Percentiles rank a stretch among this genome's conserved stretches.
Conservation (phyloP, 169 alveolate species). For the Plasmodium gallinaceum region DNA sequence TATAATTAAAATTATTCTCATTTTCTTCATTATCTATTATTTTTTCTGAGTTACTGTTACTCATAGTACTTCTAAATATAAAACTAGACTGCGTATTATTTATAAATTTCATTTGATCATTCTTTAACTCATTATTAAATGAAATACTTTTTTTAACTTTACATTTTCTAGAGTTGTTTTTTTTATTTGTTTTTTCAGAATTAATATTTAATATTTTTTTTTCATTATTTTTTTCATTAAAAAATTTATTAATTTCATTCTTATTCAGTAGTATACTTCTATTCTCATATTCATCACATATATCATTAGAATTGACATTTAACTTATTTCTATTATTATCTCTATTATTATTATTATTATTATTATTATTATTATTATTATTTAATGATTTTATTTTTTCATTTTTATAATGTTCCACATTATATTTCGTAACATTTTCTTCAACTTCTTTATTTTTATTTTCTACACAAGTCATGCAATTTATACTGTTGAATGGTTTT, state of each 20-base stretch:
- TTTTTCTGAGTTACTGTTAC: too few species aligned
- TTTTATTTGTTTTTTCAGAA: too few species aligned
- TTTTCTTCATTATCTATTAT: too few species aligned
- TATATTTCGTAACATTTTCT: neutral
- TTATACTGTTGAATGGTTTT: constrained; percentile 5
- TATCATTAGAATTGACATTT: too few species aligned
- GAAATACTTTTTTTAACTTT: neutral
- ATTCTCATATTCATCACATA: too few species aligned
- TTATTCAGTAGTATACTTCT: neutral
- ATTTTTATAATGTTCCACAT: neutral
- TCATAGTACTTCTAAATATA: neutral
- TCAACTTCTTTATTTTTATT: neutral
- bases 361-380: too few species aligned
- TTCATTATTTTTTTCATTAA: neutral
- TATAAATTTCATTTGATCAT: neutral
- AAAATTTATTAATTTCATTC: neutral
- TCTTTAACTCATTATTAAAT: neutral
- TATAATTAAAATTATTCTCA: too few species aligned
- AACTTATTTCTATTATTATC: too few species aligned
- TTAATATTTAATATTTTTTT: neutral
- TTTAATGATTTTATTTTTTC: neutral
- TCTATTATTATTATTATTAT: too few species aligned
- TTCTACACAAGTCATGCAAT: constrained; percentile 8
- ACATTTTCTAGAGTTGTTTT: neutral
- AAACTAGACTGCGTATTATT: neutral